These are phyloP conservation scores for Platanthera guangdongensis DNA, from an alignment of 106 monocot genomes.

Conservation along the genomic window DNA sequence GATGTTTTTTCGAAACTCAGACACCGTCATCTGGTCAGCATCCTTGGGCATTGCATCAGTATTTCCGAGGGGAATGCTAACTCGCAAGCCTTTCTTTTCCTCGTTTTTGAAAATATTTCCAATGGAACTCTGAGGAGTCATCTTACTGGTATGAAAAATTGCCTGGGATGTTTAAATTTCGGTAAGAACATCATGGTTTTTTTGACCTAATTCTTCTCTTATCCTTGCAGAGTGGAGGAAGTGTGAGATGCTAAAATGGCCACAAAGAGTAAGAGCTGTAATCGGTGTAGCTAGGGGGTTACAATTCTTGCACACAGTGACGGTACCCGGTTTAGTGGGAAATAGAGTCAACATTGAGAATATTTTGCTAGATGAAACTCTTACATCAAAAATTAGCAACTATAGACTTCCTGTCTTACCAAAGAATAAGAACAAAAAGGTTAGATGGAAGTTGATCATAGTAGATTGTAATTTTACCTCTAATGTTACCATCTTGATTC, in stretches of 20 bases:
- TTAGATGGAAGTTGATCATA: slow-evolving; percentile 2
- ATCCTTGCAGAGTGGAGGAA: slow-evolving; percentile 64
- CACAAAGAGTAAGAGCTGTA: slow-evolving; percentile 66
- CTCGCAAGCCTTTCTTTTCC: slow-evolving; percentile 22
- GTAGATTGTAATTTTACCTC: neutral
- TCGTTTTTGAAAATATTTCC: slow-evolving; percentile 52
- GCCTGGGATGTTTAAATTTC: neutral
- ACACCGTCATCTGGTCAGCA: slow-evolving; percentile 77
- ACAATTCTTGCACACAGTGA: slow-evolving; percentile 75
- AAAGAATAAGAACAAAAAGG: slow-evolving; percentile 61
- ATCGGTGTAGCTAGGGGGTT: slow-evolving; percentile 81
- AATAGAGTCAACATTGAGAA: slow-evolving; percentile 69
- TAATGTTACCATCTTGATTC: neutral
- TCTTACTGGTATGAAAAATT: slow-evolving; percentile 55
- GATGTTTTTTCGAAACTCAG: slow-evolving; percentile 73
- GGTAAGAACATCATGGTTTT: neutral
- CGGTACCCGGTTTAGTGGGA: slow-evolving; percentile 57
- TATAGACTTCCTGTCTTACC: slow-evolving; percentile 63
- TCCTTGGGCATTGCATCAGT: slow-evolving; percentile 70
- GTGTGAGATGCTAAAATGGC: slow-evolving; percentile 89
- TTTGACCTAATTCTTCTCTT: neutral
- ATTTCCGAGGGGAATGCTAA: slow-evolving; percentile 21
- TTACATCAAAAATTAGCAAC: slow-evolving; percentile 76
- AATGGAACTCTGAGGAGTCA: slow-evolving; percentile 86
- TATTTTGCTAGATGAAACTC: slow-evolving; percentile 72